Evolutionary conservation across 257 asterid species (phyloP), one percentile per base, ranked within the genome.

Genomic region (Ligustrum vulgare): DNA sequence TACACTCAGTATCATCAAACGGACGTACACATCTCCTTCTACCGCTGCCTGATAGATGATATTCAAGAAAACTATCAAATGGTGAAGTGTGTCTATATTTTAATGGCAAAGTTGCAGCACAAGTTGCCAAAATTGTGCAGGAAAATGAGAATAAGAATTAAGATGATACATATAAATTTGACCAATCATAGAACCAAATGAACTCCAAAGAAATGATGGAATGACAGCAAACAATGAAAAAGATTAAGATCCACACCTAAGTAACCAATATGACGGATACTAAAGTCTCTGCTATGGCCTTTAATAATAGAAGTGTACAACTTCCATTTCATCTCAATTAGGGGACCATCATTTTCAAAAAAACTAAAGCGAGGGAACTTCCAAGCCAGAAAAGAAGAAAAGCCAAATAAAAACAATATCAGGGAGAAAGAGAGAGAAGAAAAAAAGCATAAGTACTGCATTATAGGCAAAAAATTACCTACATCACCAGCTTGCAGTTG

Each of bases 401-500:
- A 36, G 69, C 33, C 28, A 74, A 72, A 25, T 11, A 69, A 18
- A 76, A 25, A 60, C 9, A 22, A 60, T 11, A 23, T 10, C 9
- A 71, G 43, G 56, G 11, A 10, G 8, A 11, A 69, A 23, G 6
- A 47, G 43, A 32, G 32, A 20, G 45, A 32, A 32, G 4, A 35
- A n/a, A 51, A 11, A 25, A 36, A 3, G 31, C 75, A 71, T 25
- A 70, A 72, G 71, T 75, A 71, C 69, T 68, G 36, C 75, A 70
- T 72, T 28, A 75, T 49, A 28, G 51, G 69, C 75, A 72, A 75
- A 84, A 43, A 54, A 80, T 89, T 89, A 94, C 99, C 99, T 84
- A 89, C 87, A 84, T 94, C 99, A 77, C 99, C 98, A 76, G 99
- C 99, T 83, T 87, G 98, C 85, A 94, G 86, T 82, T 87, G 91